A percentile compares a stretch with the other conserved stretches of the same genome.
phyloP scores from a whole-genome alignment of 2,329 filamentous ascomycete genomes.

The Botrytis cinerea region DNA sequence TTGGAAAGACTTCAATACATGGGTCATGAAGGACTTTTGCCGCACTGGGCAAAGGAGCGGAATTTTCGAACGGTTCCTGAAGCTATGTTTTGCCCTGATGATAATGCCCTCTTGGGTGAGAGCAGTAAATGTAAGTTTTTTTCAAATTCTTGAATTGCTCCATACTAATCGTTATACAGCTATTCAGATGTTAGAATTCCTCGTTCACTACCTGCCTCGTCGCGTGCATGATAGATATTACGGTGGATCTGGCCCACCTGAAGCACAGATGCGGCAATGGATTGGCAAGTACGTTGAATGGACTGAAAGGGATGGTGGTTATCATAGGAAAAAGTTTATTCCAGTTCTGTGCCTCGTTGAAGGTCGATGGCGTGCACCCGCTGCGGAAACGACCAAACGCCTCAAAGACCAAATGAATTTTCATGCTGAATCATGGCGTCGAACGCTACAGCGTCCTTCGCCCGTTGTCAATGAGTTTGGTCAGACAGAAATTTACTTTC shows the following conservation, averaged over 20 bases:
- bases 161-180: constrained; percentile 30
- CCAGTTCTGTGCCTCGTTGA: constrained; percentile 35
- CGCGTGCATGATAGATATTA: constrained; percentile 36
- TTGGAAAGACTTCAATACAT: constrained; percentile 39
- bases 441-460: constrained; percentile 30
- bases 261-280: constrained; percentile 38
- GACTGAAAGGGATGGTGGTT: constrained; percentile 42
- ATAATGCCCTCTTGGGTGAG: constrained; percentile 37
- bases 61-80: constrained; percentile 41
- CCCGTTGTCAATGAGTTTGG: constrained; percentile 30
- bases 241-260: constrained; percentile 29
- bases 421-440: constrained; percentile 37
- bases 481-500: constrained; percentile 33
- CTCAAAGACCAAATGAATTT: constrained; percentile 38
- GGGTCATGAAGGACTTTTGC: constrained; percentile 40
- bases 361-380: constrained; percentile 30
- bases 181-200: constrained; percentile 36
- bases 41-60: constrained; percentile 32
- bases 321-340: constrained; percentile 36
- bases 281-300: constrained; percentile 41
- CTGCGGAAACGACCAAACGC: constrained; percentile 29
- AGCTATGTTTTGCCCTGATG: constrained; percentile 35
- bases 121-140: constrained; percentile 34
- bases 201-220: constrained; percentile 31
- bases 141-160: neutral